Evolutionary conservation across 441 rosid genomes (phyloP).

Genomic region (Pelargonium fulgidum): DNA sequence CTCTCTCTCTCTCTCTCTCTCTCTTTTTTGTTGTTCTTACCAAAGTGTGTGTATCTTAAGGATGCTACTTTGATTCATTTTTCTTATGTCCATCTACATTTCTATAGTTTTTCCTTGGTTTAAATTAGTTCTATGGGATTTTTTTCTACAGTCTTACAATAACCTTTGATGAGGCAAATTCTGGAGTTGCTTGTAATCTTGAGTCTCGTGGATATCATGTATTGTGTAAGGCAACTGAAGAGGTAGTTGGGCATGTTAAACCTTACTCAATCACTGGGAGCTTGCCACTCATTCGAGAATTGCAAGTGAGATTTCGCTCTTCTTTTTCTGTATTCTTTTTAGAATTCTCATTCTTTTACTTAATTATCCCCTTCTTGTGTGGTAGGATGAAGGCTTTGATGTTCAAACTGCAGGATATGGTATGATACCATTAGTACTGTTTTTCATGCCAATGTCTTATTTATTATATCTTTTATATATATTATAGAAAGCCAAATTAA

Average conservation of each 20-base stretch:
- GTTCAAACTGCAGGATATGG: slow-evolving; percentile 91
- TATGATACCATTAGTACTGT: slow-evolving; percentile 24
- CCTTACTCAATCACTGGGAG: slow-evolving; percentile 94
- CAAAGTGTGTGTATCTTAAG: background rate
- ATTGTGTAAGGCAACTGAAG: slow-evolving; percentile 78
- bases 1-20: slow-evolving; percentile 15
- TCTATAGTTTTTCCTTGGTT: background rate
- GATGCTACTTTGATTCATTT: background rate
- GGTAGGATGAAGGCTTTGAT: slow-evolving; percentile 86
- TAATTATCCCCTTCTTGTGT: slow-evolving; percentile 10
- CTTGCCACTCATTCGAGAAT: slow-evolving; percentile 81
- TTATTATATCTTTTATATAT: background rate
- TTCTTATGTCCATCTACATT: background rate
- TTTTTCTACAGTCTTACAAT: slow-evolving; percentile 46
- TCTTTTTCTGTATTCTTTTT: background rate
- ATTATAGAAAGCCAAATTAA: background rate
- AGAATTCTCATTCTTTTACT: slow-evolving; percentile 4
- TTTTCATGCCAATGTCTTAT: background rate
- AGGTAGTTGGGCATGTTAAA: slow-evolving; percentile 75
- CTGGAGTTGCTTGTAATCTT: slow-evolving; percentile 90
- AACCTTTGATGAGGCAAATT: slow-evolving; percentile 59
- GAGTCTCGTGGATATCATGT: slow-evolving; percentile 81
- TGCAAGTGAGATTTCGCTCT: slow-evolving; percentile 45
- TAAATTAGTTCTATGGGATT: slow-evolving; percentile 4
- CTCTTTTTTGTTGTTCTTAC: slow-evolving; percentile 1